These are phyloP conservation scores for Magnaporthiopsis poae DNA, from an alignment of 2,329 filamentous ascomycete species.

Conservation along the genomic window DNA sequence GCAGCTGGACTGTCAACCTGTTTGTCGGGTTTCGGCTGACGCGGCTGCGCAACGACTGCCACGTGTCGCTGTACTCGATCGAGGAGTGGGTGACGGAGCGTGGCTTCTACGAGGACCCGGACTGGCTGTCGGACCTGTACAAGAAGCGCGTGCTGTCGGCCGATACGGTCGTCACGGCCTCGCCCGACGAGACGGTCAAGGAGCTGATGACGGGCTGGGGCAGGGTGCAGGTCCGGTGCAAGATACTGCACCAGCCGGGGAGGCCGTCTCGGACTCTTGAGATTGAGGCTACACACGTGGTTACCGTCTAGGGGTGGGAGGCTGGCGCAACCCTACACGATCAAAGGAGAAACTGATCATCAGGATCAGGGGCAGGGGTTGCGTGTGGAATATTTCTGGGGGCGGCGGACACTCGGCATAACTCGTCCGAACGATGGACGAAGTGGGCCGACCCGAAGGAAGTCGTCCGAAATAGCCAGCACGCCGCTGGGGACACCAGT, in stretches of 20 bases:
- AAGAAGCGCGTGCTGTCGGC: not conserved
- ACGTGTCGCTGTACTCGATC: not conserved
- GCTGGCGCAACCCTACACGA: too few species aligned
- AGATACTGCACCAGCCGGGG: not conserved
- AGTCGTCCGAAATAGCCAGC: not conserved
- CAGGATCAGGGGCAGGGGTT: not conserved
- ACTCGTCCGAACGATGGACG: not conserved
- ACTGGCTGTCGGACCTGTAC: not conserved
- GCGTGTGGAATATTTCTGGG: not conserved
- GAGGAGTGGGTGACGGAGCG: not conserved
- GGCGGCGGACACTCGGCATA: not conserved
- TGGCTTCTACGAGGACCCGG: not conserved
- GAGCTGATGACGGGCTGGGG: not conserved
- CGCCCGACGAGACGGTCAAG: not conserved
- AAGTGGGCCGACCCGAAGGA: not conserved
- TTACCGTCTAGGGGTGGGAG: not conserved
- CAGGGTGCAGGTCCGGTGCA: not conserved
- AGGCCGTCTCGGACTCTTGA: not conserved
- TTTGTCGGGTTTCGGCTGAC: constrained; percentile 9
- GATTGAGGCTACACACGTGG: not conserved
- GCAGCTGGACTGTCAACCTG: constrained; percentile 3
- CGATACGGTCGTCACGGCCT: not conserved
- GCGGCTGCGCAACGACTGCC: constrained; percentile 8
- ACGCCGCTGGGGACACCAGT: too few species aligned
- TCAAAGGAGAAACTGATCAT: not conserved